Conservation (phyloP, 2,329 filamentous ascomycete species). For the Diaporthe eres region DNA sequence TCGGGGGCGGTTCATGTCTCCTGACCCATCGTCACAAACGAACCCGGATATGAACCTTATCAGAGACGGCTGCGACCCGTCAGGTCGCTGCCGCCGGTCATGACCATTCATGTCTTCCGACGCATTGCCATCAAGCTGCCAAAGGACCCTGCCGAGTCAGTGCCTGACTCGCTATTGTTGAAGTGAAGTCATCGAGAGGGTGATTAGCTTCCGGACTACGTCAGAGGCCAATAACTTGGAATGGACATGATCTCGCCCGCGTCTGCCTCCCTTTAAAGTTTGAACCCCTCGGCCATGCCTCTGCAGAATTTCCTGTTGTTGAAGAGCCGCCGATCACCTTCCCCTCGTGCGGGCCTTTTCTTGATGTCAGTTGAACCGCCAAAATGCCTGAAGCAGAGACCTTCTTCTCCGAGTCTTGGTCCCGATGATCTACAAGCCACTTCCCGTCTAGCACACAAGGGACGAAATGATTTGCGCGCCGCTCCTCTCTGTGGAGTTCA, state of each 20-base stretch:
- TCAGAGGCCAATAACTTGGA: conserved; percentile 18
- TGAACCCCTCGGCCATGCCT: neutral
- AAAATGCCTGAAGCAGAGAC: neutral
- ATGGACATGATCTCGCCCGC: conserved; percentile 10
- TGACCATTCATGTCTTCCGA: neutral
- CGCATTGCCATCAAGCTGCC: neutral
- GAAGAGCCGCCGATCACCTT: conserved; percentile 2
- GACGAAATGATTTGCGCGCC: neutral
- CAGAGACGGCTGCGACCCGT: neutral
- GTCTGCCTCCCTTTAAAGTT: conserved; percentile 19
- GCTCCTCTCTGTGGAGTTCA: neutral
- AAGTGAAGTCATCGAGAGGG: conserved; percentile 7
- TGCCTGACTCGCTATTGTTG: conserved; percentile 13
- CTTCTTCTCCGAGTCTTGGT: neutral
- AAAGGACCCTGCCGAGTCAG: neutral
- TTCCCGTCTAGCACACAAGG: neutral
- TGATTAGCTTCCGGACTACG: conserved; percentile 18
- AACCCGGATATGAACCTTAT: conserved; percentile 16
- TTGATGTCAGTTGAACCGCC: neutral
- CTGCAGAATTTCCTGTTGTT: too few species aligned
- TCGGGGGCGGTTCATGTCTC: conserved; percentile 8
- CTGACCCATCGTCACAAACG: neutral
- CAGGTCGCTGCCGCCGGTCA: neutral
- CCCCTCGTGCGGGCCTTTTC: neutral
- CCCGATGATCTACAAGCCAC: conserved; percentile 8